Percentiles rank a stretch among this genome's conserved stretches.
phyloP scores from a whole-genome alignment of 805 yeast species.

The Wickerhamomyces ciferrii region DNA sequence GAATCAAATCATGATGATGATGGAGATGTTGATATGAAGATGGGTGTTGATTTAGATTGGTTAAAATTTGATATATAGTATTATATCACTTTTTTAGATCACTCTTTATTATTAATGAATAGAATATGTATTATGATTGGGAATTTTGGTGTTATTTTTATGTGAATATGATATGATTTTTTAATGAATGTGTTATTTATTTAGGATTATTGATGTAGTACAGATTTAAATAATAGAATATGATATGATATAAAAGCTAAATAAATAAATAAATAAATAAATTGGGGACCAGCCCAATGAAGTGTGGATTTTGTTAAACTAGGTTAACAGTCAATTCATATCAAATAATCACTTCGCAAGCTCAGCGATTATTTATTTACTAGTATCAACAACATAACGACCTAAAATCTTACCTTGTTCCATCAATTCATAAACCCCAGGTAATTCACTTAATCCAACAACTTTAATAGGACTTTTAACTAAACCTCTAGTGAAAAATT shows the following conservation, averaged over 20 bases:
- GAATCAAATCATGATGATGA: slow-evolving; percentile 5
- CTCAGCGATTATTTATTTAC: slow-evolving; percentile 18
- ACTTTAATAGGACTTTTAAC: slow-evolving; percentile 50
- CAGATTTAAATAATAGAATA: no score
- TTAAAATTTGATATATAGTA: slow-evolving; percentile 19
- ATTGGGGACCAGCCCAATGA: no score
- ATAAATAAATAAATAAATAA: no score
- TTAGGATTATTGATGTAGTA: not conserved
- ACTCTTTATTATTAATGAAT: no score
- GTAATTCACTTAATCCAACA: slow-evolving; percentile 47
- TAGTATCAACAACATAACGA: slow-evolving; percentile 53
- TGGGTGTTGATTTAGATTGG: slow-evolving; percentile 23
- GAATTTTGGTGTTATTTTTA: no score
- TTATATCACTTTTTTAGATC: no score
- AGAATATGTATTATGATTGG: no score
- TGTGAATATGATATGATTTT: no score
- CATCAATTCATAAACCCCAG: slow-evolving; percentile 45
- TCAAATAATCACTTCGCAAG: no score
- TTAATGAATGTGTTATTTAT: not conserved
- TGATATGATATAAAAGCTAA: no score
- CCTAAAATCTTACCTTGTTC: slow-evolving; percentile 55
- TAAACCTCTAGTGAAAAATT: slow-evolving; percentile 46
- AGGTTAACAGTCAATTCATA: no score
- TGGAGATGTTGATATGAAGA: slow-evolving; percentile 9
- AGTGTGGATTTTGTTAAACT: no score